Evolutionary conservation across 768 basidiomycete genomes (phyloP), one percentile per base, ranked within the genome.

Genomic region (Xerocomellus intermedius): DNA sequence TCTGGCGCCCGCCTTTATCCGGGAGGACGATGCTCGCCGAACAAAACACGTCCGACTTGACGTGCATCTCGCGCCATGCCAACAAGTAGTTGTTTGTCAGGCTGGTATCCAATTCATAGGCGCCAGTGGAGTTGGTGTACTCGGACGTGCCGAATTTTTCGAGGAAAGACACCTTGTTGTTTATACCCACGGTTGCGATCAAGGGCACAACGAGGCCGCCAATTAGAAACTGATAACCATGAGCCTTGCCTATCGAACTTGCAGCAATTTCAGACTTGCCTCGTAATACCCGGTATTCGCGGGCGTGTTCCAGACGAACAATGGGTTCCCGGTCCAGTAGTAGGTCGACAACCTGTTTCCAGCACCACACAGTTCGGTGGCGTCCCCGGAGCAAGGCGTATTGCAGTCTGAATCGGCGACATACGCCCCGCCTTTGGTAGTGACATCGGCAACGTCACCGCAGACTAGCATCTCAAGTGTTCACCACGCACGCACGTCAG

Each of bases 31-130:
- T 73, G 42, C 82, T 81, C 10, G 75, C 90, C 4, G 89, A 83
- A 65, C 90, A 91, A 75, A 92, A 92, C 12, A 91, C 87, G 60
- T 92, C 87, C 10, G 86, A 77, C 71, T 88, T 76, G 60, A 89
- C 72, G 56, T 90, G 84, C 86, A 91, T 89, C 56, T 77, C 77
- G 37, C 89, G 85, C 87, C 87, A 92, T 8, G 87, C 81, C 52
- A 68, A 57, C 21, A 39, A 8, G 51, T 74, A 75, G 32, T 78
- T 71, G 55, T 75, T 56, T 0, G 75, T 75, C 33, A 91, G 73
- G 28, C 77, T 83, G 38, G 84, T 67, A 63, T 91, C 89, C 24
- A 92, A 74, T 59, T 92, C 90, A 58, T 89, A 91, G 1, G 87
- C 88, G 9, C 88, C 89, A 16, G 90, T 89, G 5, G 85, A 78